A percentile compares a stretch with the other conserved stretches of the same genome.
Evolutionary conservation across 1,139 yeast species (phyloP).

Genomic region (Kodamaea arcana): DNA sequence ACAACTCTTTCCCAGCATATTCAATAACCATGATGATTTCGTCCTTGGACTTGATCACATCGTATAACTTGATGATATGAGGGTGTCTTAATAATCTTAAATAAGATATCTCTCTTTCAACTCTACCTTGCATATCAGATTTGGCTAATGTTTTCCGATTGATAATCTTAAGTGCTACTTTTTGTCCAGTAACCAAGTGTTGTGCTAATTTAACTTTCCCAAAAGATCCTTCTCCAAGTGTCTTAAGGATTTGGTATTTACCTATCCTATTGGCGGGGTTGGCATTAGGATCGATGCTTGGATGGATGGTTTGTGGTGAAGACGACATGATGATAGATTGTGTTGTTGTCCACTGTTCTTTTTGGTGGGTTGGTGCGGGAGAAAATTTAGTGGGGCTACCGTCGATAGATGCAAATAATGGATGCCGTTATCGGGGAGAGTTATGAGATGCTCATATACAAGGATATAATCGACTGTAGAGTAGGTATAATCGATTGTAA

Average conservation of each 20-base stretch:
- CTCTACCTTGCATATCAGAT: constrained; percentile 95
- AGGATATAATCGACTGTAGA: no score
- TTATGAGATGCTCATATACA: no score
- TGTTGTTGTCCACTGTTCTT: background rate
- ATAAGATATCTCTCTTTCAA: constrained; percentile 92
- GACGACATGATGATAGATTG: background rate
- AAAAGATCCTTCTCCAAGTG: constrained; percentile 95
- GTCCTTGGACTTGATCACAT: constrained; percentile 92
- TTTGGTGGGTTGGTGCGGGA: no score
- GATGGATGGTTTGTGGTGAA: constrained; percentile 6
- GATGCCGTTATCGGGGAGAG: no score
- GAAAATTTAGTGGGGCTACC: no score
- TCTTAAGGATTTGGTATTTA: constrained; percentile 88
- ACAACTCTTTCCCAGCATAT: constrained; percentile 92
- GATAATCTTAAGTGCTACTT: constrained; percentile 91
- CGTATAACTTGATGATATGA: constrained; percentile 92
- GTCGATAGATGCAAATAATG: no score
- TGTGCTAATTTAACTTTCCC: constrained; percentile 96
- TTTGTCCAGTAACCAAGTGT: constrained; percentile 87
- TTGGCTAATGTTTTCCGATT: constrained; percentile 91
- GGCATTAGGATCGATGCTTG: constrained; percentile 24
- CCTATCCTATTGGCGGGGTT: constrained; percentile 63
- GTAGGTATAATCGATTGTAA: no score
- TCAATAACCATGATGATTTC: constrained; percentile 98
- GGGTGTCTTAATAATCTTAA: constrained; percentile 89